Evolutionary conservation across 768 basidiomycete genomes (phyloP).

Genomic region (Amanita thiersii): DNA sequence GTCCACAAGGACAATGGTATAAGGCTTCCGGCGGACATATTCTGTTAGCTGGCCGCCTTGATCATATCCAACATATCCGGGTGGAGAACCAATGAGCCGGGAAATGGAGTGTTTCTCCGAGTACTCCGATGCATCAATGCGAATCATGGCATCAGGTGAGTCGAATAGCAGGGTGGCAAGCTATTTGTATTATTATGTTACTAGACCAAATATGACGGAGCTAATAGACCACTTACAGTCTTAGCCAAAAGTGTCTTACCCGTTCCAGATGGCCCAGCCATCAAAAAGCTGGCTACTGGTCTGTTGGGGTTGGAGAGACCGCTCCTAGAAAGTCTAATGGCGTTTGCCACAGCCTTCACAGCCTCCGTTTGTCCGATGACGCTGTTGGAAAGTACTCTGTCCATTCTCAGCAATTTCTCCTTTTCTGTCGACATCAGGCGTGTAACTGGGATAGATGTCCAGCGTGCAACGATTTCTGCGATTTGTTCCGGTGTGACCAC

Average conservation of each 20-base stretch:
- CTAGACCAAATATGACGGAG: neutral
- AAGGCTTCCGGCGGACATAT: constrained; percentile 87
- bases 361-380: constrained; percentile 92
- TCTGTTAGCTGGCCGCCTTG: constrained; percentile 88
- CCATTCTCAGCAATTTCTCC: constrained; percentile 84
- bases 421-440: constrained; percentile 82
- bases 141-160: constrained; percentile 85
- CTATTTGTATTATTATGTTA: constrained; percentile 24
- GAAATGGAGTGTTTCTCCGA: constrained; percentile 62
- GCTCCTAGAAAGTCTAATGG: constrained; percentile 85
- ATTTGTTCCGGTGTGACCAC: constrained; percentile 84
- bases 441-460: constrained; percentile 91
- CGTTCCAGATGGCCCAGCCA: constrained; percentile 88
- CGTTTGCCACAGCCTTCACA: constrained; percentile 88
- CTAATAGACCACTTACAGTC: constrained; percentile 45
- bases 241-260: constrained; percentile 89
- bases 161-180: constrained; percentile 88
- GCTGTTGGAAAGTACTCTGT: constrained; percentile 65
- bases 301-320: constrained; percentile 85
- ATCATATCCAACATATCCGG: constrained; percentile 90
- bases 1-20: constrained; percentile 78
- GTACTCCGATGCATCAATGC: constrained; percentile 90
- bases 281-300: constrained; percentile 89
- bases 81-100: constrained; percentile 52
- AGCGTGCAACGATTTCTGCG: constrained; percentile 87